phyloP scores from a whole-genome alignment of 73 alveolate genomes.

The Urostyla sp. region DNA sequence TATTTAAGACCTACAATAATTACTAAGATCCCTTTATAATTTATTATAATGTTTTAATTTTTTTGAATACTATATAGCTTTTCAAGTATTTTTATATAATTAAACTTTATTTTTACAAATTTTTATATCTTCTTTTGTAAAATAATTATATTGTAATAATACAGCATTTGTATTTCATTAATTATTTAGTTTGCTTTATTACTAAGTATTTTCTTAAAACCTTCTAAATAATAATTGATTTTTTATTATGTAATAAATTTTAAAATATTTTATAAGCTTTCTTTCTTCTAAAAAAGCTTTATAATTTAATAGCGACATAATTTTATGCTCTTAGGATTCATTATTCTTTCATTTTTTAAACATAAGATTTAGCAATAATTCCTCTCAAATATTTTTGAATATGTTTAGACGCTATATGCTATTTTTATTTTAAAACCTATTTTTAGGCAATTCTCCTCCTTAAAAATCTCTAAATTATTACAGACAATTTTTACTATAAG shows the following conservation, averaged over 20 bases:
- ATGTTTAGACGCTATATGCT: background rate
- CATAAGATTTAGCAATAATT: slow-evolving; percentile 1
- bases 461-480: slow-evolving; percentile 1
- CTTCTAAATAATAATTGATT: slow-evolving; percentile 1
- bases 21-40: background rate
- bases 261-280: background rate
- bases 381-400: slow-evolving; percentile 17
- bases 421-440: background rate
- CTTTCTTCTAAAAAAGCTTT: slow-evolving; percentile 22
- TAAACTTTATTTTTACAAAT: background rate
- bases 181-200: background rate
- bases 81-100: slow-evolving; percentile 8
- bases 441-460: slow-evolving; percentile 11
- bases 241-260: slow-evolving; percentile 14
- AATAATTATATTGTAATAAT: slow-evolving; percentile 30
- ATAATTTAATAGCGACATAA: background rate
- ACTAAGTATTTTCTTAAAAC: background rate
- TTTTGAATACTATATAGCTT: background rate
- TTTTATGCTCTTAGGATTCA: background rate
- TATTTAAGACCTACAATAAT: background rate
- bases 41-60: background rate
- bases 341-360: background rate
- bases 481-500: background rate
- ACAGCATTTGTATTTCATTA: background rate
- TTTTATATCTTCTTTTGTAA: background rate